Conservation (phyloP, 2,329 filamentous ascomycete genomes). For the Diaporthe nobilis region DNA sequence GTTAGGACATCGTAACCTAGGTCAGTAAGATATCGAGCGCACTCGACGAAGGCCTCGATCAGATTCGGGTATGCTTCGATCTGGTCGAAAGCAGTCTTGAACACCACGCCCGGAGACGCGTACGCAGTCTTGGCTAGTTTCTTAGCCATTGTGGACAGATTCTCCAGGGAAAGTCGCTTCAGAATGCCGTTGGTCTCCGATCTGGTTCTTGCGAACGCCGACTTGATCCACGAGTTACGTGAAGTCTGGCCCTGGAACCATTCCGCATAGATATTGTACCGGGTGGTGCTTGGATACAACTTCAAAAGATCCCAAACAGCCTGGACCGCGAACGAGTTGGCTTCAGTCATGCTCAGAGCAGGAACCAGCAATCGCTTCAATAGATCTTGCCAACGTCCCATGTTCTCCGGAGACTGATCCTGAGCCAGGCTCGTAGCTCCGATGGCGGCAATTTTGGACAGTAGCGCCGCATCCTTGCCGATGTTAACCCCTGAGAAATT, state of each 20-base stretch:
- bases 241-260: slow-evolving; percentile 89
- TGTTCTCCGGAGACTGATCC: slow-evolving; percentile 79
- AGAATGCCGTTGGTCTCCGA: slow-evolving; percentile 87
- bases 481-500: slow-evolving; percentile 92
- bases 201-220: slow-evolving; percentile 82
- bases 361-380: slow-evolving; percentile 89
- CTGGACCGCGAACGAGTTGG: slow-evolving; percentile 87
- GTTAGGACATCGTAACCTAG: slow-evolving; percentile 93
- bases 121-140: slow-evolving; percentile 93
- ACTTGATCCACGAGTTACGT: slow-evolving; percentile 81
- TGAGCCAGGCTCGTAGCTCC: slow-evolving; percentile 80
- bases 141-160: slow-evolving; percentile 87
- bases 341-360: slow-evolving; percentile 85
- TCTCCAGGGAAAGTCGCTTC: slow-evolving; percentile 90
- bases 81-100: slow-evolving; percentile 88
- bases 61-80: slow-evolving; percentile 96
- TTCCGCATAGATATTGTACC: slow-evolving; percentile 93
- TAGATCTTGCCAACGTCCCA: slow-evolving; percentile 85
- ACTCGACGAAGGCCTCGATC: slow-evolving; percentile 94
- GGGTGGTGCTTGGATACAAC: slow-evolving; percentile 79
- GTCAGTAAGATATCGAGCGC: slow-evolving; percentile 92
- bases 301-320: slow-evolving; percentile 89
- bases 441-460: slow-evolving; percentile 89
- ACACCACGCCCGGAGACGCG: slow-evolving; percentile 91
- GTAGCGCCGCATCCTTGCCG: slow-evolving; percentile 82